phyloP scores from a whole-genome alignment of 139 green algal genomes.

The Chlorella sorokiniana region DNA sequence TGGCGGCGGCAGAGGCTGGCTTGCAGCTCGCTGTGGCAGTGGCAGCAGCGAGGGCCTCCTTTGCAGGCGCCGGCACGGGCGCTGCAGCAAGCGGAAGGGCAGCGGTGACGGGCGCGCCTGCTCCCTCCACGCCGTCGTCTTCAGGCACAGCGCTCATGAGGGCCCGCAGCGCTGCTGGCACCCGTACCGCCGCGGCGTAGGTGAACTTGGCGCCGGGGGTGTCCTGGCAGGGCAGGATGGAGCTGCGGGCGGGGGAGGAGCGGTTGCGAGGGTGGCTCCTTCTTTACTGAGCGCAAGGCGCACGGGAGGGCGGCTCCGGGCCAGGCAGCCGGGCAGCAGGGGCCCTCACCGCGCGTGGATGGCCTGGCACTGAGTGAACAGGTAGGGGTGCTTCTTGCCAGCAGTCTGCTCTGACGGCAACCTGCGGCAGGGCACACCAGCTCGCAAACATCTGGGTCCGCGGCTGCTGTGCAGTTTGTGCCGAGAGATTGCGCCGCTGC shows the following conservation, averaged over 20 bases:
- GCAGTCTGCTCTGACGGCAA: conserved; percentile 79
- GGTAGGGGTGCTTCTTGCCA: conserved; percentile 83
- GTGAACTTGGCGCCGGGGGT: conserved; percentile 82
- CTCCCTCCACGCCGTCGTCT: conserved; percentile 1
- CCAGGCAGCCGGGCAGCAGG: not conserved
- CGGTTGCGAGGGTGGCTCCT: not conserved
- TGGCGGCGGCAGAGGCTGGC: not conserved
- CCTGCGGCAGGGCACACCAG: not conserved
- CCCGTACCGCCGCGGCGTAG: conserved; percentile 75
- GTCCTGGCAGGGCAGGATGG: conserved; percentile 92
- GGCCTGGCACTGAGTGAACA: conserved; percentile 96
- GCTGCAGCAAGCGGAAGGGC: not conserved
- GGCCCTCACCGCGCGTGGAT: conserved; percentile 77
- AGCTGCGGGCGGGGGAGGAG: conserved; percentile 36
- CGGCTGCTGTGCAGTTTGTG: not conserved
- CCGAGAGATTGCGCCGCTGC: too few relatives aligned
- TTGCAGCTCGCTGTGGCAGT: too few relatives aligned
- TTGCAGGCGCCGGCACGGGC: too few relatives aligned
- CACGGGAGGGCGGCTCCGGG: not conserved
- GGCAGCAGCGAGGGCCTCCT: too few relatives aligned
- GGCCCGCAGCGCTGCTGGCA: conserved; percentile 67
- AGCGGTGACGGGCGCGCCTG: not conserved
- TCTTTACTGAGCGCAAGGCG: too few relatives aligned
- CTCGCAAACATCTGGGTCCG: too few relatives aligned
- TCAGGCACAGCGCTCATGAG: conserved; percentile 84